Percentiles rank a stretch among this genome's conserved stretches.
Conservation (phyloP, 2,329 filamentous ascomycete species). For the Colletotrichum tamarilloi region DNA sequence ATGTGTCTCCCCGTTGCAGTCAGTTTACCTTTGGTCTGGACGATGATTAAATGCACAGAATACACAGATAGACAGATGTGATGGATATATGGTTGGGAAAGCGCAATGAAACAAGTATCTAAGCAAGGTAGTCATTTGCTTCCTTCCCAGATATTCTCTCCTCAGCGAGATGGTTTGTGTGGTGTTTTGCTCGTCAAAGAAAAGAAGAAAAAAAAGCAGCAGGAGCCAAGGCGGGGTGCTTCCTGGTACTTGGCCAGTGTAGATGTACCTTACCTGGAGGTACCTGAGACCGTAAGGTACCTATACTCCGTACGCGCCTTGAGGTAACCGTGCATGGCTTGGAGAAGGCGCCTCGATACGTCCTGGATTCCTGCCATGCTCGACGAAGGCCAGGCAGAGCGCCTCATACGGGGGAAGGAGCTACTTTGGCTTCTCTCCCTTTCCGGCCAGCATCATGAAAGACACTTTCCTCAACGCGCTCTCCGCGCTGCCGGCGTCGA, state of each 20-base stretch:
- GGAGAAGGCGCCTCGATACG: background rate
- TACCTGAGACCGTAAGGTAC: background rate
- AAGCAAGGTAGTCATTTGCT: background rate
- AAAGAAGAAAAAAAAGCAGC: background rate
- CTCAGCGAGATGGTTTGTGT: background rate
- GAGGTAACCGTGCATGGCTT: background rate
- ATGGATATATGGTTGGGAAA: background rate
- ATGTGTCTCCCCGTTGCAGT: background rate
- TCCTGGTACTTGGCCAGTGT: background rate
- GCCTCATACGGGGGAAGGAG: background rate
- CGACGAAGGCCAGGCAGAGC: background rate
- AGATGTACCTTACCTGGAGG: background rate
- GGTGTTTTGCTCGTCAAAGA: background rate
- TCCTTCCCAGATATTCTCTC: background rate
- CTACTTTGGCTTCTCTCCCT: background rate
- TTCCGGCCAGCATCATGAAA: background rate
- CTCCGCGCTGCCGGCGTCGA: background rate
- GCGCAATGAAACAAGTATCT: too few relatives aligned
- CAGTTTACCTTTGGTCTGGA: background rate
- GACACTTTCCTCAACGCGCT: background rate
- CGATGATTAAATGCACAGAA: too few relatives aligned
- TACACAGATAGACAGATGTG: background rate
- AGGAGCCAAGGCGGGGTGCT: conserved; percentile 5
- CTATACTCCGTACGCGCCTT: background rate
- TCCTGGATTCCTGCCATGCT: background rate